Evolutionary conservation across 345 rosid genomes (phyloP).

Genomic region (Populus ilicifolia): DNA sequence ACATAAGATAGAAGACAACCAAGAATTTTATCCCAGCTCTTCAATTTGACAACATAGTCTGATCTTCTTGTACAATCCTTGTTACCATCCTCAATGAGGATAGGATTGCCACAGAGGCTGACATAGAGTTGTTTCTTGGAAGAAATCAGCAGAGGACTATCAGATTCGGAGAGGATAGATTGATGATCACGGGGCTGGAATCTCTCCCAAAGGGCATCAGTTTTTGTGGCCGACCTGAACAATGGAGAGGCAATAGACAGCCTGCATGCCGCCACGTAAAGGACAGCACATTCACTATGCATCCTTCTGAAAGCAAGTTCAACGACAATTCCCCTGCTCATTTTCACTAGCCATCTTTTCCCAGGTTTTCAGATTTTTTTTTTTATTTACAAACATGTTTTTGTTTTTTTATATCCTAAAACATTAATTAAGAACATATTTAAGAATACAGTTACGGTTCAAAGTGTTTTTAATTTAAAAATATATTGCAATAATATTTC

Average conservation of each 20-base stretch:
- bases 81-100: slow-evolving; percentile 49
- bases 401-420: too few relatives aligned
- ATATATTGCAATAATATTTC: too few relatives aligned
- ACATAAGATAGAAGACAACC: too few relatives aligned
- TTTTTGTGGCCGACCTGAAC: slow-evolving; percentile 42
- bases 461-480: too few relatives aligned
- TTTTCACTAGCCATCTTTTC: neutral
- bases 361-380: neutral
- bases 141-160: neutral
- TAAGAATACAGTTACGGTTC: too few relatives aligned
- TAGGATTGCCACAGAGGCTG: slow-evolving; percentile 37
- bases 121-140: slow-evolving; percentile 50
- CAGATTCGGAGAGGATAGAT: slow-evolving; percentile 21
- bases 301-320: slow-evolving; percentile 39
- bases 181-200: slow-evolving; percentile 48
- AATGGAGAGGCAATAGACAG: slow-evolving; percentile 41
- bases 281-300: slow-evolving; percentile 43
- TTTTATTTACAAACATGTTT: too few relatives aligned
- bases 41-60: too few relatives aligned
- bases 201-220: slow-evolving; percentile 54
- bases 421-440: too few relatives aligned
- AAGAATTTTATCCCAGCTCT: too few relatives aligned
- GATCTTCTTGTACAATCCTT: slow-evolving; percentile 18
- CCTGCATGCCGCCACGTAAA: slow-evolving; percentile 43
- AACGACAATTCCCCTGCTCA: neutral